Evolutionary conservation across 2,329 filamentous ascomycete genomes (phyloP).

Genomic region (Coniochaeta sp.): DNA sequence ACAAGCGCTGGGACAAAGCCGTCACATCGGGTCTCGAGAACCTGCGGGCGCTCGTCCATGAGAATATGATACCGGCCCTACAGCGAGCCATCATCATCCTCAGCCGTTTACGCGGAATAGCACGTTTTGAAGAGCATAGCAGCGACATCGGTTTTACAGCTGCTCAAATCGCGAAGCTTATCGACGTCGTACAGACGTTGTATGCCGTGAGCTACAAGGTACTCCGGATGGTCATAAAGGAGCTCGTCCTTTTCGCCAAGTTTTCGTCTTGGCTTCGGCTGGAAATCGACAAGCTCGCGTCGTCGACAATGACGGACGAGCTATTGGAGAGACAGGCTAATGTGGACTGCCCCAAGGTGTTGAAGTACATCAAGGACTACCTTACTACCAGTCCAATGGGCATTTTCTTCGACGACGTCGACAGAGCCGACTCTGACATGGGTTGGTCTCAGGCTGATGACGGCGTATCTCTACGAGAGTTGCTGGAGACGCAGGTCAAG

Average conservation of each 20-base stretch:
- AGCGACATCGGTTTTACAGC: constrained; percentile 61
- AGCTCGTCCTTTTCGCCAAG: constrained; percentile 67
- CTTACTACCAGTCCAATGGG: constrained; percentile 60
- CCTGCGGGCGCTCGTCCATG: constrained; percentile 70
- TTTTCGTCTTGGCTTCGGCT: constrained; percentile 83
- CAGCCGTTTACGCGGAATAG: constrained; percentile 75
- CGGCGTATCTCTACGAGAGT: constrained; percentile 36
- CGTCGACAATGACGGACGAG: constrained; percentile 61
- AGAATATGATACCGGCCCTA: constrained; percentile 82
- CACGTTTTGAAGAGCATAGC: constrained; percentile 65
- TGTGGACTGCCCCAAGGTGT: constrained; percentile 64
- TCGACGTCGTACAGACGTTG: constrained; percentile 70
- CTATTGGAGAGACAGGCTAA: constrained; percentile 69
- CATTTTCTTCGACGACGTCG: constrained; percentile 48
- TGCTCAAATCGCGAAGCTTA: constrained; percentile 54
- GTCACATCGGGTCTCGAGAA: constrained; percentile 71
- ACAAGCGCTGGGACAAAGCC: constrained; percentile 92
- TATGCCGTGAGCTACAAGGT: constrained; percentile 68
- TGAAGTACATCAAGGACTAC: constrained; percentile 71
- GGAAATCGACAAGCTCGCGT: constrained; percentile 71
- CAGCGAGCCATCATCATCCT: constrained; percentile 78
- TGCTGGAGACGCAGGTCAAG: constrained; percentile 42
- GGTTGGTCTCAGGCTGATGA: constrained; percentile 37
- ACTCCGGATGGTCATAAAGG: constrained; percentile 63
- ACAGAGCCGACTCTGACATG: constrained; percentile 42